These are phyloP conservation scores for Oryza meridionalis DNA, from an alignment of 176 grass and related monocot genomes.

Conservation along the genomic window DNA sequence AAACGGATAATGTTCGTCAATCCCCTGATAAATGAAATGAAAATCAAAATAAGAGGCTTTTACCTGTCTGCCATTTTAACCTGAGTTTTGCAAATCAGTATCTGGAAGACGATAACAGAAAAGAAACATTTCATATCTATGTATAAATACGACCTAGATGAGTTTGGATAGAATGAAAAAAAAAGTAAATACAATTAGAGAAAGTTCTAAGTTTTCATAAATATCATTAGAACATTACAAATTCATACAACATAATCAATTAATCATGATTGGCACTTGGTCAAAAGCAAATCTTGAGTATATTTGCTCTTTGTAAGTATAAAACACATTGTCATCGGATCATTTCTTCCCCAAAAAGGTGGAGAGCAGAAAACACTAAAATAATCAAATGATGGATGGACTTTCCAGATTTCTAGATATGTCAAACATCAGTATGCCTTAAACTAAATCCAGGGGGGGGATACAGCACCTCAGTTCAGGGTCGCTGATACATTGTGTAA, in stretches of 20 bases:
- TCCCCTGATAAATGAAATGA: constrained; percentile 60
- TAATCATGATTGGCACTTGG: background rate
- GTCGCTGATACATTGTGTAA: constrained; percentile 90
- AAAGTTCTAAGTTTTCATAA: background rate
- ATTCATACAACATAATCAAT: background rate
- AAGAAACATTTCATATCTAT: constrained; percentile 4
- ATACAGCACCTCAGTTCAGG: constrained; percentile 72
- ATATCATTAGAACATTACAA: constrained; percentile 22
- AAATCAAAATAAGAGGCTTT: constrained; percentile 21
- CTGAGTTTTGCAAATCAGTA: constrained; percentile 9
- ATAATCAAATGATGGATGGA: background rate
- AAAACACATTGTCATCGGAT: background rate
- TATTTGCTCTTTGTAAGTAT: constrained; percentile 4
- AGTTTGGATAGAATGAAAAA: background rate
- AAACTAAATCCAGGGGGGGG: constrained; percentile 1
- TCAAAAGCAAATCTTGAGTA: constrained; percentile 23
- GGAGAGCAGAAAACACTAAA: background rate
- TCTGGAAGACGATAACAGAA: background rate
- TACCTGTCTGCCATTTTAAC: constrained; percentile 9
- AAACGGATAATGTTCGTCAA: constrained; percentile 76
- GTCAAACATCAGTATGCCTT: background rate
- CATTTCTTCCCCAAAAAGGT: background rate
- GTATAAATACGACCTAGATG: background rate
- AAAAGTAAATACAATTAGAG: background rate
- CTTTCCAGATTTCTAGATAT: constrained; percentile 1